phyloP scores from a whole-genome alignment of 1,284 basidiomycete genomes.

The Moniliella sp. region DNA sequence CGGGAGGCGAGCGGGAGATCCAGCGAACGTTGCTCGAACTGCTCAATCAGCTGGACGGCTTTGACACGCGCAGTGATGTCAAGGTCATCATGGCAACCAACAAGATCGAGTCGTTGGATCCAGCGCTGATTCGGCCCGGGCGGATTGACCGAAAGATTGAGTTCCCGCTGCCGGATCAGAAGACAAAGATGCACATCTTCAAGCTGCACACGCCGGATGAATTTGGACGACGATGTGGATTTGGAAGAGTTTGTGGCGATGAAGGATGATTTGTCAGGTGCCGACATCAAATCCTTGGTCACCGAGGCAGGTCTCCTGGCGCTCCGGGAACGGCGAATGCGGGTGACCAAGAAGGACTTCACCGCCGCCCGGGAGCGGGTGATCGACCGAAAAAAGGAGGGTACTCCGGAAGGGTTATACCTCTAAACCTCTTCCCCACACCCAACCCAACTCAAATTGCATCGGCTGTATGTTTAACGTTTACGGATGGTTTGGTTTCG shows the following conservation, averaged over 20 bases:
- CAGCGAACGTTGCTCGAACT: constrained; percentile 37
- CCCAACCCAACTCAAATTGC: too few species aligned
- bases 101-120: constrained; percentile 80
- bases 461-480: too few species aligned
- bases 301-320: constrained; percentile 85
- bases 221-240: constrained; percentile 68
- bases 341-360: constrained; percentile 56
- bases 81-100: constrained; percentile 76
- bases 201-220: constrained; percentile 94
- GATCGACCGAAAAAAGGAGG: constrained; percentile 29
- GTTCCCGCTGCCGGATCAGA: constrained; percentile 29
- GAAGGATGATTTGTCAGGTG: constrained; percentile 58
- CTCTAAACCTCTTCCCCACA: too few species aligned
- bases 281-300: constrained; percentile 29
- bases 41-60: constrained; percentile 67
- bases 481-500: too few species aligned
- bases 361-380: constrained; percentile 27
- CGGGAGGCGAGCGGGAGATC: constrained; percentile 37
- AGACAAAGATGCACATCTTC: constrained; percentile 59
- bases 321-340: constrained; percentile 79
- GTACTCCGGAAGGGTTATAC: constrained; percentile 20
- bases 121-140: constrained; percentile 85
- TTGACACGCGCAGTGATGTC: constrained; percentile 93
- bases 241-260: constrained; percentile 85
- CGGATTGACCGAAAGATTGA: constrained; percentile 91